Base-by-base conservation (phyloP, 2,329 filamentous ascomycete species). In the Talaromyces pinophilus region DNA sequence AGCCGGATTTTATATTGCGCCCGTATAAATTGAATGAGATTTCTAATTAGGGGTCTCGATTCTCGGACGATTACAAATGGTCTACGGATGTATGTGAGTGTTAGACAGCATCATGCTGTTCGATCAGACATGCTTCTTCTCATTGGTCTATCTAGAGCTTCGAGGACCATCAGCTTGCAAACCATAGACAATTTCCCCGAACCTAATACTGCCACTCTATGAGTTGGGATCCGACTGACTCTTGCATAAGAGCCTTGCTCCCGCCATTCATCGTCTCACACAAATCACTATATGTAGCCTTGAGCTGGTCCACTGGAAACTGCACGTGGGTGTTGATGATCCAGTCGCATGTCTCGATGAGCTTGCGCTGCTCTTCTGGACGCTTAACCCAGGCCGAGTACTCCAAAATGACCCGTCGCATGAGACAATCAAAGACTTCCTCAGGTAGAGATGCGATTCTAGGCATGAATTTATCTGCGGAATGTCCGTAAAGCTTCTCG, bases 271-370 rank as follows among this genome's bases (percentile, higher is more conserved):
- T 59, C 19, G 1, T 42, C 35, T 25, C 5, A 11, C 57, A n/a
- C 19, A 28, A 6, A 6, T 25, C 35, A 17, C 3, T 10, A 7
- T 22, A 28, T 8, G 33, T 11, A 42, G 22, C 11, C 13, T 59
- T 59, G 19, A 40, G 8, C 42, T 25, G 17, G 35, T 59, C 30
- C 30, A 11, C 30, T 8, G 52, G 52, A 55, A 35, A 55, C 15
- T 35, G 13, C 52, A 55, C 35, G 6, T 28, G 33, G 17, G n/a
- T 13, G 7, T 55, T n/a, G n/a, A 55, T 22, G 30, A 55, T 55
- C 52, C 52, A 55, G n/a, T 55, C 52, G 52, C 52, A 55, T 13
- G 30, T 55, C 52, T 55, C n/a, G n/a, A 38, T 35, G 52, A 55
- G 52, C n/a, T n/a, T 19, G 28, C 17, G 17, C 10, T 55, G 30